Evolutionary conservation across 768 basidiomycete genomes (phyloP).

Genomic region (Gloeophyllum trabeum): DNA sequence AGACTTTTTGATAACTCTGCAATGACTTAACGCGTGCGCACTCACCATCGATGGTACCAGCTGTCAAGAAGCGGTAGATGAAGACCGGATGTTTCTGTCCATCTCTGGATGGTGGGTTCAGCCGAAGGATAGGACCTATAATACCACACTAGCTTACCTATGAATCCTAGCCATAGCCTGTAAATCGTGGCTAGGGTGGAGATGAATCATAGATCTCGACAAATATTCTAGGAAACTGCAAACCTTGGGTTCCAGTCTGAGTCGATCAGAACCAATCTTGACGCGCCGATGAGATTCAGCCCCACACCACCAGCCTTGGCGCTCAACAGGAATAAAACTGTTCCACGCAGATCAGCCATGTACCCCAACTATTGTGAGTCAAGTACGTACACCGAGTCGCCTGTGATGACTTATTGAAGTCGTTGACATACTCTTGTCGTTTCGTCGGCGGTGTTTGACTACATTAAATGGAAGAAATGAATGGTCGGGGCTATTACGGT

Average conservation of each 20-base stretch:
- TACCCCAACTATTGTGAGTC: neutral
- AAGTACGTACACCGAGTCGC: slow-evolving; percentile 51
- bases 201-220: neutral
- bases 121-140: neutral
- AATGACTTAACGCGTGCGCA: slow-evolving; percentile 3
- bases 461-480: slow-evolving; percentile 3
- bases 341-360: neutral
- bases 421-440: slow-evolving; percentile 78
- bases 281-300: slow-evolving; percentile 87
- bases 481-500: neutral
- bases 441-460: slow-evolving; percentile 72
- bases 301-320: slow-evolving; percentile 95
- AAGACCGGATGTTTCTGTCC: slow-evolving; percentile 88
- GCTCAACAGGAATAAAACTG: slow-evolving; percentile 86
- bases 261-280: slow-evolving; percentile 77
- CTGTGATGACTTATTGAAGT: slow-evolving; percentile 75
- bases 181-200: slow-evolving; percentile 69
- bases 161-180: slow-evolving; percentile 98
- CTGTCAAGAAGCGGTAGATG: slow-evolving; percentile 79
- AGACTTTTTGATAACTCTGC: neutral
- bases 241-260: slow-evolving; percentile 93
- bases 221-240: slow-evolving; percentile 1
- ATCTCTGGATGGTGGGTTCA: no score
- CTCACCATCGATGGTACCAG: slow-evolving; percentile 84
- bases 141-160: slow-evolving; percentile 42